phyloP scores from a whole-genome alignment of 768 basidiomycete genomes.

The Calocera viscosa region DNA sequence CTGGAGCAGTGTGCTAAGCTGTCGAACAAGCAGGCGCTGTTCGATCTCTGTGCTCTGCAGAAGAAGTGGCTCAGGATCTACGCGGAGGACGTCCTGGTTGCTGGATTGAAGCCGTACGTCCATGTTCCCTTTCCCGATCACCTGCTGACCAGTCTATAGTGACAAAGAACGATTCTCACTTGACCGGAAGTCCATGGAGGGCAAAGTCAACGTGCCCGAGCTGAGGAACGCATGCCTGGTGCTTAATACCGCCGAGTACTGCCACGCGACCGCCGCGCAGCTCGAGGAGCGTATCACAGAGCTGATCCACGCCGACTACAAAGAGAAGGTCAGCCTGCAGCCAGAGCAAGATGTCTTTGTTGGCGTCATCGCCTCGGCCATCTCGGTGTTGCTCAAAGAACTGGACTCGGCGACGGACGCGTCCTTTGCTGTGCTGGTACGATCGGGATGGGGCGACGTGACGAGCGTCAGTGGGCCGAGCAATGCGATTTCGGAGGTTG shows the following conservation, averaged over 20 bases:
- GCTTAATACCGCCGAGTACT: constrained; percentile 96
- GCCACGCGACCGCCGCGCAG: constrained; percentile 75
- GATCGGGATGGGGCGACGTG: constrained; percentile 62
- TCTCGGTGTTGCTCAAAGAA: constrained; percentile 67
- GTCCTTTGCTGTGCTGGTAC: constrained; percentile 60
- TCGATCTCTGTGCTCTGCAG: constrained; percentile 66
- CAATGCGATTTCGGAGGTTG: constrained; percentile 63
- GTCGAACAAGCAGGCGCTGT: constrained; percentile 70
- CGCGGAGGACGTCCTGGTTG: constrained; percentile 82
- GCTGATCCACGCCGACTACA: constrained; percentile 62
- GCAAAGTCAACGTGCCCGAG: constrained; percentile 60
- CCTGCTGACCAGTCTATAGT: background rate
- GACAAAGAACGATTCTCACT: background rate
- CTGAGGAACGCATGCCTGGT: constrained; percentile 75
- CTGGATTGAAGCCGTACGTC: constrained; percentile 56
- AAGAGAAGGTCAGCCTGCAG: constrained; percentile 70
- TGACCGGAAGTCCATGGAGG: constrained; percentile 61
- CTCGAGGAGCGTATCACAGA: constrained; percentile 85
- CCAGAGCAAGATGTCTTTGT: constrained; percentile 80
- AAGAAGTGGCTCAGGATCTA: constrained; percentile 92
- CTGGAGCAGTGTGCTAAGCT: constrained; percentile 88
- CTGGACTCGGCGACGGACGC: constrained; percentile 75
- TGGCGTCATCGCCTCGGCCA: constrained; percentile 72
- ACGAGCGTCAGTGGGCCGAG: constrained; percentile 83
- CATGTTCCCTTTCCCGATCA: background rate